phyloP scores from a whole-genome alignment of 306 rosid species.

The Boehmeria nivea region DNA sequence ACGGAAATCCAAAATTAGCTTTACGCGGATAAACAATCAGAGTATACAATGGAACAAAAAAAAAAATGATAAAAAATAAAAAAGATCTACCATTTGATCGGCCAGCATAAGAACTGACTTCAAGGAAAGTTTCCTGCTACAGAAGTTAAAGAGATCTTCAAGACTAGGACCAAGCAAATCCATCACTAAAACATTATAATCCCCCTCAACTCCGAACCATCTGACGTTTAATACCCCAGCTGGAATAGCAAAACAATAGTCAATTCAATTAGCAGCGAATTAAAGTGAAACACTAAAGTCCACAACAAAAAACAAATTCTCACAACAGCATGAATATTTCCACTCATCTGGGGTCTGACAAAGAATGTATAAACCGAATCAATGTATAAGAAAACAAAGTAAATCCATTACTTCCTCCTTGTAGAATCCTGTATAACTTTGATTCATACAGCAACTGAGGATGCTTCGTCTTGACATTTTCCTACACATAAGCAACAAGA shows the following conservation, averaged over 20 bases:
- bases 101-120: constrained; percentile 97
- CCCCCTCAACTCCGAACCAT: constrained; percentile 99
- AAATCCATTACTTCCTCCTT: constrained; percentile 83
- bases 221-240: constrained; percentile 89
- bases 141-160: constrained; percentile 92
- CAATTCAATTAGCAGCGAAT: neutral
- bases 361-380: neutral
- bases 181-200: constrained; percentile 87
- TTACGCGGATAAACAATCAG: too few relatives aligned
- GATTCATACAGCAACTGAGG: constrained; percentile 95
- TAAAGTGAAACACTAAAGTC: neutral
- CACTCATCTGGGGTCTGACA: neutral
- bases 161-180: constrained; percentile 99
- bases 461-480: constrained; percentile 94
- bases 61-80: neutral
- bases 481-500: constrained; percentile 42
- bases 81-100: constrained; percentile 79
- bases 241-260: constrained; percentile 29
- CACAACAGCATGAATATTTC: too few relatives aligned
- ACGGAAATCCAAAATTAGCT: neutral
- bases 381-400: neutral
- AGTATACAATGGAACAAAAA: neutral
- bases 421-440: constrained; percentile 88
- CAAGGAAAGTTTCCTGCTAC: constrained; percentile 85
- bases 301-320: neutral